Percentiles rank a stretch among this genome's conserved stretches.
Conservation (phyloP, 2,329 filamentous ascomycete species). For the Aspergillus hiratsukae region DNA sequence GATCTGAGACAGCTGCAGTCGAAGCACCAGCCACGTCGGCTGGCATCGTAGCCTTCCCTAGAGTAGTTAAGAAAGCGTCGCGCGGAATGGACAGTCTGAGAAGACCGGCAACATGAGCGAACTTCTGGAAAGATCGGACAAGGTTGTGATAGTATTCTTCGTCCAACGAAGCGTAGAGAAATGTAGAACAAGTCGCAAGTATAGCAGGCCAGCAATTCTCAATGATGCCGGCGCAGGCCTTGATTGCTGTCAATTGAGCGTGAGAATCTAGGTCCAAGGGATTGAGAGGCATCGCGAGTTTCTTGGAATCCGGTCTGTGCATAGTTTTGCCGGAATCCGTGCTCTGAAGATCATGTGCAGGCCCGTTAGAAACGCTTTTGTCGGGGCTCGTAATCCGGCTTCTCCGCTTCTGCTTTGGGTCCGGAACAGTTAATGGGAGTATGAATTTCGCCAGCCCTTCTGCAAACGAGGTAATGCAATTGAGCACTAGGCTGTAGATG, state of each 20-base stretch:
- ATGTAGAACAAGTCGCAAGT: constrained; percentile 90
- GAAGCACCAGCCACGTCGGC: constrained; percentile 52
- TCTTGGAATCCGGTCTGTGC: constrained; percentile 21
- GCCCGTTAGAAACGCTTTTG: constrained; percentile 31
- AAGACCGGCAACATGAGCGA: constrained; percentile 89
- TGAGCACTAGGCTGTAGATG: constrained; percentile 80
- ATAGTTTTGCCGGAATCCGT: constrained; percentile 25
- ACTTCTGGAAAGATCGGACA: constrained; percentile 88
- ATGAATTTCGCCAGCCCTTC: constrained; percentile 93
- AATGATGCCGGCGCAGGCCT: constrained; percentile 74
- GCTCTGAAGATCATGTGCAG: constrained; percentile 27
- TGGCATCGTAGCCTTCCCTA: constrained; percentile 90
- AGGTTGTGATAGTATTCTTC: constrained; percentile 90
- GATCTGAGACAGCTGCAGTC: constrained; percentile 12
- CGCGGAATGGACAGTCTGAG: constrained; percentile 78
- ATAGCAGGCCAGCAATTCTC: constrained; percentile 95
- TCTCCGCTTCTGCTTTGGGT: constrained; percentile 52
- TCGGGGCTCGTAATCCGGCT: constrained; percentile 33
- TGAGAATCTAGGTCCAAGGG: constrained; percentile 73
- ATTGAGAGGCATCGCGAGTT: constrained; percentile 62
- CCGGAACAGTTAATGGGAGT: constrained; percentile 81
- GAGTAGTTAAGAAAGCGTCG: constrained; percentile 89
- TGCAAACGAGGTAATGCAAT: constrained; percentile 83
- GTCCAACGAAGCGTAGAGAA: constrained; percentile 85
- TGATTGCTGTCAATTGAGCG: constrained; percentile 65